Evolutionary conservation across 768 basidiomycete genomes (phyloP).

Genomic region (Boletellus ananas): DNA sequence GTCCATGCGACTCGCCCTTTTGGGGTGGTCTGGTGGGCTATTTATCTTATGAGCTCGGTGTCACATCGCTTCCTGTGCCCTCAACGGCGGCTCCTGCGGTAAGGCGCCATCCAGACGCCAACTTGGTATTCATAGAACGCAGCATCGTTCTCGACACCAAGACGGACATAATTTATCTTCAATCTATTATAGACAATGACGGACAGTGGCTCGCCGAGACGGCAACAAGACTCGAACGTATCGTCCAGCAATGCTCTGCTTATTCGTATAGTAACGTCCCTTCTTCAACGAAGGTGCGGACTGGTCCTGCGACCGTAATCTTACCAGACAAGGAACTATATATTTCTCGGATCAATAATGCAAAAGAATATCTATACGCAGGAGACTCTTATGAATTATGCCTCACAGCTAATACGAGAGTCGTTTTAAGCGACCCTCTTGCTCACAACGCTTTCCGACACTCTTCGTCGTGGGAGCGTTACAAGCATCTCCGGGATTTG

Average conservation of each 20-base stretch:
- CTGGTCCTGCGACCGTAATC: conserved; percentile 33
- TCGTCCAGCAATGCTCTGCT: conserved; percentile 10
- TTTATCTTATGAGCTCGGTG: conserved; percentile 77
- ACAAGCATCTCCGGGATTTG: conserved; percentile 60
- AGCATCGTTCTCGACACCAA: conserved; percentile 64
- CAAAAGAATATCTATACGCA: conserved; percentile 69
- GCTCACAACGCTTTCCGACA: conserved; percentile 9
- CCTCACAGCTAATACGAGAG: conserved; percentile 69
- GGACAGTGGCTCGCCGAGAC: conserved; percentile 56
- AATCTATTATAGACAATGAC: conserved; percentile 61
- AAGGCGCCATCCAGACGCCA: conserved; percentile 62
- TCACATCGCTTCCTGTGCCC: conserved; percentile 48
- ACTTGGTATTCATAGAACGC: conserved; percentile 73
- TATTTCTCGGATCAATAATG: conserved; percentile 60
- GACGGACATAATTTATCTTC: conserved; percentile 52
- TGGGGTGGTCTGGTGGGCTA: conserved; percentile 82
- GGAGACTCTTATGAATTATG: conserved; percentile 96
- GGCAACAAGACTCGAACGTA: conserved; percentile 14
- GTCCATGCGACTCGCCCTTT: conserved; percentile 59
- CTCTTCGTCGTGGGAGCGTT: conserved; percentile 64
- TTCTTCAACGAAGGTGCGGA: conserved; percentile 25
- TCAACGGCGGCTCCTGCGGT: conserved; percentile 27
- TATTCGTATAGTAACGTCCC: conserved; percentile 11
- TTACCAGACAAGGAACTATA: conserved; percentile 61
- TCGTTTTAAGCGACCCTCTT: conserved; percentile 42